Evolutionary conservation across 2,329 filamentous ascomycete species (phyloP), one percentile per base, ranked within the genome.

Genomic region (Monilinia vaccinii-corymbosi): DNA sequence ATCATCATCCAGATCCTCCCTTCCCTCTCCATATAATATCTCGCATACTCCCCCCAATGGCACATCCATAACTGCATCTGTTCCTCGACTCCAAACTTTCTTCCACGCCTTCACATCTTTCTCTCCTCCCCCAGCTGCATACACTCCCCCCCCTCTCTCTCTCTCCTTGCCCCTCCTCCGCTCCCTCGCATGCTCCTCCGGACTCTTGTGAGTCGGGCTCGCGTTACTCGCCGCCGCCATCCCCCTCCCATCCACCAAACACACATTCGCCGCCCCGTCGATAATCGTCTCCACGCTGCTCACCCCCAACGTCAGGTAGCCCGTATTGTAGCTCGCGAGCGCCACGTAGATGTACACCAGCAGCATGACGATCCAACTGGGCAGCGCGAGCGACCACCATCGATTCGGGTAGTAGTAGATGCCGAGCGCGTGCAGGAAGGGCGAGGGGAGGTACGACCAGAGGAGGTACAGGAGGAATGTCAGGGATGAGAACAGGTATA

Each of bases 341-440:
- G 94, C 94, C 11, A 96, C 85, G 75, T 96, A 99, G 64, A 97
- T 95, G 76, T 96, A 99, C 31, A 94, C 81, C 38, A 97, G 79
- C 49, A 86, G 76, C 81, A 94, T 92, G 59, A 97, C 92, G 36
- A 97, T 78, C 78, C 91, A 97, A 7, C 89, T 87, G 0, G 94
- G 94, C 16, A 97, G 85, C 1, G 94, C 94, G 23, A 99, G 81
- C 51, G 89, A 90, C 94, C 94, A 99, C 94, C 94, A 99, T 51
- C 94, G 85, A 73, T 97, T 91, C 1, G 94, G 94, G 70, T 97
- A 99, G 79, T 97, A 97, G 76, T 91, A 87, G 61, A 99, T 96
- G 23, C 94, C 93, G 60, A 99, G 81, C 61, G 90, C 90, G 72
- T 96, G 91, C 47, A 99, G 81, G 72, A 97, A 91, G 0, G 92